These are phyloP conservation scores for Ogataea ramenticola DNA, from an alignment of 805 yeast genomes.

Conservation along the genomic window DNA sequence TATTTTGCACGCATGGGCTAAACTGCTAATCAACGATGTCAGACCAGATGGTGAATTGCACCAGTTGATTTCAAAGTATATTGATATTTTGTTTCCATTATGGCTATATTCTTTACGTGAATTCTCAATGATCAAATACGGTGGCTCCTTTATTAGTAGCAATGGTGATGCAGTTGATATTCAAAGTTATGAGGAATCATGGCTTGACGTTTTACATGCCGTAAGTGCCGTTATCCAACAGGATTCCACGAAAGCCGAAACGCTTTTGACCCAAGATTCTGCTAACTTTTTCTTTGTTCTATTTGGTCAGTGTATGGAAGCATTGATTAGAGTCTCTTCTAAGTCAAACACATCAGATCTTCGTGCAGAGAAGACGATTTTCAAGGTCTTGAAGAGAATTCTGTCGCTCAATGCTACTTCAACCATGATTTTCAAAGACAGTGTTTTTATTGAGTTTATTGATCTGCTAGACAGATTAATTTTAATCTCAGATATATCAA, in stretches of 20 bases:
- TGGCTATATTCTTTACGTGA: conserved; percentile 79
- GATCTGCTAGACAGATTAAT: conserved; percentile 70
- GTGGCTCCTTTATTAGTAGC: conserved; percentile 20
- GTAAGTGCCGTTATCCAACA: conserved; percentile 56
- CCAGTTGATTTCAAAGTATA: conserved; percentile 46
- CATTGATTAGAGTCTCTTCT: conserved; percentile 41
- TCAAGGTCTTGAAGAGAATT: conserved; percentile 47
- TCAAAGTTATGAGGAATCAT: conserved; percentile 46
- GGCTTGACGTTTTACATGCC: conserved; percentile 76
- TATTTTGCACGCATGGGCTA: conserved; percentile 69
- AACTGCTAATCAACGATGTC: conserved; percentile 32
- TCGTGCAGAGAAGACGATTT: conserved; percentile 40
- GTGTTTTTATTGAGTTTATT: conserved; percentile 65
- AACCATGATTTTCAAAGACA: conserved; percentile 54
- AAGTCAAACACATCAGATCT: conserved; percentile 17
- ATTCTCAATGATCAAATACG: conserved; percentile 58
- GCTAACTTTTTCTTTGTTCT: conserved; percentile 68
- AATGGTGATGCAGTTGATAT: conserved; percentile 39
- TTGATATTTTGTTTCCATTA: conserved; percentile 55
- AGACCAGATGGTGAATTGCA: conserved; percentile 36
- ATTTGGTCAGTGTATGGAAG: conserved; percentile 78
- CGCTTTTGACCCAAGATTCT: conserved; percentile 48
- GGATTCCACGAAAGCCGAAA: conserved; percentile 36
- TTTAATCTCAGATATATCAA: conserved; percentile 43
- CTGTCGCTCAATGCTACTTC: conserved; percentile 51